These are phyloP conservation scores for Eucalyptus globulus DNA, from an alignment of 345 rosid genomes.

Conservation along the genomic window DNA sequence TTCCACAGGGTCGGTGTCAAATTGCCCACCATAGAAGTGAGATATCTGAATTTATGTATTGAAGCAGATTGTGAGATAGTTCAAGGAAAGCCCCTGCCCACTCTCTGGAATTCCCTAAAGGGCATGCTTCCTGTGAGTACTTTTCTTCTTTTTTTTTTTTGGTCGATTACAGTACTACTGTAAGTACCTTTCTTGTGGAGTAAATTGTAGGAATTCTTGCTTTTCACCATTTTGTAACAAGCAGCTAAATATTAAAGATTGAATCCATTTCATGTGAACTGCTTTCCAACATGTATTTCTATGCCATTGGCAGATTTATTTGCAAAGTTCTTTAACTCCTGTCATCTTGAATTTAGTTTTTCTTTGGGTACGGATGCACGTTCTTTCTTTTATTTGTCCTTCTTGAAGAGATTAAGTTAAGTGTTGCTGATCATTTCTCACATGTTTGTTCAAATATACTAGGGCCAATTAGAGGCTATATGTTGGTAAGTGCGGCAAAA, in stretches of 20 bases:
- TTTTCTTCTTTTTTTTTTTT: too few relatives aligned
- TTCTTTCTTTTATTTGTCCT: not conserved
- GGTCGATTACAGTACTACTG: too few relatives aligned
- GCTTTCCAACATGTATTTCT: not conserved
- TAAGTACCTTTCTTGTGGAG: constrained; percentile 12
- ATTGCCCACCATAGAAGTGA: constrained; percentile 49
- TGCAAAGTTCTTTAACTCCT: not conserved
- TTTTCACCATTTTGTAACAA: not conserved
- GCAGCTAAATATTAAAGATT: not conserved
- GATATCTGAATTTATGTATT: constrained; percentile 38
- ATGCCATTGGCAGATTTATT: not conserved
- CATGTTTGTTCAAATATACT: not conserved
- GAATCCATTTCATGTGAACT: not conserved
- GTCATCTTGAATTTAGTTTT: not conserved
- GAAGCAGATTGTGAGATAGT: constrained; percentile 62
- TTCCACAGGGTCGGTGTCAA: constrained; percentile 45
- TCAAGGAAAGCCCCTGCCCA: constrained; percentile 70
- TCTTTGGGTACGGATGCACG: not conserved
- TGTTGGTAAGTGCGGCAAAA: not conserved
- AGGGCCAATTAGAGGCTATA: not conserved
- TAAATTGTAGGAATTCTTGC: not conserved
- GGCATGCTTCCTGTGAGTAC: constrained; percentile 9
- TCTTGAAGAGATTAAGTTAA: not conserved
- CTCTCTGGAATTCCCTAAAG: constrained; percentile 57
- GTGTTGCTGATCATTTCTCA: not conserved